Conservation (phyloP, 345 rosid species). For the Linum tenue region DNA sequence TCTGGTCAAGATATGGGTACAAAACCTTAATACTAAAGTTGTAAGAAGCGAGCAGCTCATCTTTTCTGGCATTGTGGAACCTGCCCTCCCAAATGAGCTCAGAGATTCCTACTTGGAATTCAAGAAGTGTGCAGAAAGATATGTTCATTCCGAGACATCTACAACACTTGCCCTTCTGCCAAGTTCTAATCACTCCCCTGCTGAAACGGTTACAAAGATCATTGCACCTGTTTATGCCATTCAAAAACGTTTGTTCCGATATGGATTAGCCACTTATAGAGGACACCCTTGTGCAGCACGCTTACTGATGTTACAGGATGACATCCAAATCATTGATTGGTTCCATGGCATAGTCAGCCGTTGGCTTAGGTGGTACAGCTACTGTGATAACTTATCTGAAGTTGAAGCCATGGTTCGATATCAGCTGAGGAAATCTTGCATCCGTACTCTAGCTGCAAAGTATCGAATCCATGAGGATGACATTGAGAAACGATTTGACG, state of each 20-base stretch:
- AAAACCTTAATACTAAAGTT: slow-evolving; percentile 40
- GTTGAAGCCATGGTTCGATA: slow-evolving; percentile 40
- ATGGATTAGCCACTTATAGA: slow-evolving; percentile 51
- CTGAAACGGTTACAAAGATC: slow-evolving; percentile 36
- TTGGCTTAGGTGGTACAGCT: slow-evolving; percentile 61
- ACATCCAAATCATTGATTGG: slow-evolving; percentile 60
- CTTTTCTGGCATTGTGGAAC: slow-evolving; percentile 70
- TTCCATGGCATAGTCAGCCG: slow-evolving; percentile 39
- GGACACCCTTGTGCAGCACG: slow-evolving; percentile 48
- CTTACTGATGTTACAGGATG: slow-evolving; percentile 60
- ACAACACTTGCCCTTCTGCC: slow-evolving; percentile 49
- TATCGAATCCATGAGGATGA: slow-evolving; percentile 56
- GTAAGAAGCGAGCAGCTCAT: slow-evolving; percentile 47
- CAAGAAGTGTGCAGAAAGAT: slow-evolving; percentile 48
- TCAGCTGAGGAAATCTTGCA: slow-evolving; percentile 63
- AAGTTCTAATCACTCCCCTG: slow-evolving; percentile 24
- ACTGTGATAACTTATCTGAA: slow-evolving; percentile 60
- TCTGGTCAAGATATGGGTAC: slow-evolving; percentile 68
- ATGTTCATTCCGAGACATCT: slow-evolving; percentile 69
- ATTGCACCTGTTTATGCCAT: slow-evolving; percentile 61
- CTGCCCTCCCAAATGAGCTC: slow-evolving; percentile 64
- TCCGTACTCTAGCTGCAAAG: slow-evolving; percentile 79
- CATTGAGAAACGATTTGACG: slow-evolving; percentile 65
- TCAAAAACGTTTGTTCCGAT: slow-evolving; percentile 57
- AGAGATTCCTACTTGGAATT: slow-evolving; percentile 67